Evolutionary conservation across 192 early-diverging fungal species (phyloP).

Genomic region (Gamsiella multidivaricata): DNA sequence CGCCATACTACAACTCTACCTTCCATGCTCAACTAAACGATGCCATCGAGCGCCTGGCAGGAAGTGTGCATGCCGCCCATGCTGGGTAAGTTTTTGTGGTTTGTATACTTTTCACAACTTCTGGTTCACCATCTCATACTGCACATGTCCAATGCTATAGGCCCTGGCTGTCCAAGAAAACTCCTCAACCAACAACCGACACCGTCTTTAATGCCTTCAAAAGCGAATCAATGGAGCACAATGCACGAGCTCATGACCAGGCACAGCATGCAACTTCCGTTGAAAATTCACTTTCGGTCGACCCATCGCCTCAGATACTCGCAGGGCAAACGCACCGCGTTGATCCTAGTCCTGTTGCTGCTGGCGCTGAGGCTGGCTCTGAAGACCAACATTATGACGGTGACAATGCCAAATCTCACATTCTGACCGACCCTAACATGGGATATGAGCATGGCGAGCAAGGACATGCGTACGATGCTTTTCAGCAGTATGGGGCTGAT

Average conservation of each 20-base stretch:
- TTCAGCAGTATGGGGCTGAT: conserved; percentile 5
- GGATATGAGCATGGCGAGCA: conserved; percentile 17
- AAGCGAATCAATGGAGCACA: conserved; percentile 60
- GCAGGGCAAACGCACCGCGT: neutral
- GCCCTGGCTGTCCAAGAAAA: conserved; percentile 55
- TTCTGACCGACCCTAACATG: conserved; percentile 1
- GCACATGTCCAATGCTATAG: neutral
- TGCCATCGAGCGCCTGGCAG: conserved; percentile 73
- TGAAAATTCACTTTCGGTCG: no score
- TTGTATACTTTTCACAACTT: neutral
- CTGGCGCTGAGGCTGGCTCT: neutral
- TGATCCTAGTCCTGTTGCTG: neutral
- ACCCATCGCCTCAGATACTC: no score
- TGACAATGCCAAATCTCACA: neutral
- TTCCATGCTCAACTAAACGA: conserved; percentile 79
- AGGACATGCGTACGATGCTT: conserved; percentile 19
- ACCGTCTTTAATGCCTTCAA: conserved; percentile 66
- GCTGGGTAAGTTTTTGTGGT: conserved; percentile 37
- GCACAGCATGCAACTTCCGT: conserved; percentile 15
- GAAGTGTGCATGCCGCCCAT: conserved; percentile 35
- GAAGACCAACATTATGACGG: conserved; percentile 6
- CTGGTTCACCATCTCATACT: neutral
- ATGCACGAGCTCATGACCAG: neutral
- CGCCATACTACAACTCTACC: conserved; percentile 79
- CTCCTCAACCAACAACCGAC: conserved; percentile 62